These are phyloP conservation scores for Nitzschia inconspicua DNA, from an alignment of 108 stramenopile genomes.

Conservation along the genomic window DNA sequence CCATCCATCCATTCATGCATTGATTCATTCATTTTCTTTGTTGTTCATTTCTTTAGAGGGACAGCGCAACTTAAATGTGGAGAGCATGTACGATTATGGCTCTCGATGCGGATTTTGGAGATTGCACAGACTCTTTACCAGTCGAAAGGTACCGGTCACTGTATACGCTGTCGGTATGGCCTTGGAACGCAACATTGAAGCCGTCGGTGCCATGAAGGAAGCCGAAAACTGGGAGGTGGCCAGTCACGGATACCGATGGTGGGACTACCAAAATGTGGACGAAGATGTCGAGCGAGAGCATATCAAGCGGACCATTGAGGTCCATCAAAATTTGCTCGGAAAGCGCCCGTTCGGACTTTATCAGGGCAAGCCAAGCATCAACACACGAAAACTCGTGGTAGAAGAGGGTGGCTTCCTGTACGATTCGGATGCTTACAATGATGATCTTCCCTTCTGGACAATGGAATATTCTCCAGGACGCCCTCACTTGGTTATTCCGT, in stretches of 20 bases:
- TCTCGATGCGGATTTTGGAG: conserved; percentile 93
- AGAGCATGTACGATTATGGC: conserved; percentile 93
- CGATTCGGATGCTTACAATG: conserved; percentile 90
- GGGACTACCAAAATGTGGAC: conserved; percentile 88
- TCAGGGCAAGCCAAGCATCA: conserved; percentile 89
- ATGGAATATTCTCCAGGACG: conserved; percentile 56
- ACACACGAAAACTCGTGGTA: conserved; percentile 73
- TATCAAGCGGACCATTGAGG: conserved; percentile 83
- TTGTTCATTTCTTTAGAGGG: conserved; percentile 18
- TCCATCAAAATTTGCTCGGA: conserved; percentile 80
- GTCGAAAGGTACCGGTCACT: conserved; percentile 75
- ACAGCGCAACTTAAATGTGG: conserved; percentile 77
- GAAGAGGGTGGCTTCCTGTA: conserved; percentile 93
- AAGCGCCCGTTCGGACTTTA: conserved; percentile 89
- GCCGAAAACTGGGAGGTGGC: conserved; percentile 89
- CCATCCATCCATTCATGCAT: background rate
- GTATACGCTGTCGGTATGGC: conserved; percentile 97
- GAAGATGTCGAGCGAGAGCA: conserved; percentile 85
- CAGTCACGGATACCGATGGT: conserved; percentile 92
- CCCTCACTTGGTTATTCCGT: conserved; percentile 90
- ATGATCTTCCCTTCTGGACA: conserved; percentile 94
- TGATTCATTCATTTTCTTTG: background rate
- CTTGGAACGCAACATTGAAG: conserved; percentile 79
- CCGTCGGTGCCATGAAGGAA: conserved; percentile 73
- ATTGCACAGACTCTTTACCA: conserved; percentile 76